phyloP scores from a whole-genome alignment of 805 yeast species.

The Kluyveromyces siamensis region DNA sequence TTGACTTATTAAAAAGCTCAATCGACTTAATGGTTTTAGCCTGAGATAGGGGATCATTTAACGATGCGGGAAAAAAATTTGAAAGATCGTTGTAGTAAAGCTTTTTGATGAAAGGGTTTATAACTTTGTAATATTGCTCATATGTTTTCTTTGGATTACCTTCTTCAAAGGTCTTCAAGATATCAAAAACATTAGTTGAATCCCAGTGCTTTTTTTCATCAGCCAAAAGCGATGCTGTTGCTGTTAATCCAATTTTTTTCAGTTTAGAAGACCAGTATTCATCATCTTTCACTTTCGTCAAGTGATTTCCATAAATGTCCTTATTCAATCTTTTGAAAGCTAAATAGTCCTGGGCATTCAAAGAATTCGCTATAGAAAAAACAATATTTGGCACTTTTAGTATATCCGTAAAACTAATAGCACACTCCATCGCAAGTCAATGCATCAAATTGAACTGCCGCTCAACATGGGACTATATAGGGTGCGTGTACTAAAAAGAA shows the following conservation, averaged over 20 bases:
- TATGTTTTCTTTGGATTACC: conserved; percentile 11
- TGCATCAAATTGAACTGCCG: neutral
- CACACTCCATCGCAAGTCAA: neutral
- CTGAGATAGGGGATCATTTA: conserved; percentile 21
- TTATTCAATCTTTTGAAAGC: conserved; percentile 17
- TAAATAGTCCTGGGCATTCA: conserved; percentile 20
- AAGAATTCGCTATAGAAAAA: conserved; percentile 12
- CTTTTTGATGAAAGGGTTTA: conserved; percentile 17
- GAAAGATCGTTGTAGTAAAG: conserved; percentile 14
- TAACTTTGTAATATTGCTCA: conserved; percentile 10
- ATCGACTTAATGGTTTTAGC: conserved; percentile 18
- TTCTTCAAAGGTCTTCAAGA: conserved; percentile 9
- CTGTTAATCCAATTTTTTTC: conserved; percentile 13
- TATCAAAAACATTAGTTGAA: conserved; percentile 14
- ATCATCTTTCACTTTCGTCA: conserved; percentile 11
- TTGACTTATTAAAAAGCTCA: conserved; percentile 14
- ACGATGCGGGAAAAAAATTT: conserved; percentile 18
- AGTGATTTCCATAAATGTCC: conserved; percentile 11
- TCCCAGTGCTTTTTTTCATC: neutral
- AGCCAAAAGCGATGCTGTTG: neutral
- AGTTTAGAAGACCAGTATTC: conserved; percentile 14
- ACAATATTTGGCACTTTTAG: conserved; percentile 20
- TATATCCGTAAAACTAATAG: conserved; percentile 12
- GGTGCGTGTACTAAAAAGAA: neutral
- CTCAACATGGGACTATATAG: neutral